Percentiles rank a stretch among this genome's conserved stretches.
Conservation (phyloP, 257 asterid species). For the Nicotiana otophora region DNA sequence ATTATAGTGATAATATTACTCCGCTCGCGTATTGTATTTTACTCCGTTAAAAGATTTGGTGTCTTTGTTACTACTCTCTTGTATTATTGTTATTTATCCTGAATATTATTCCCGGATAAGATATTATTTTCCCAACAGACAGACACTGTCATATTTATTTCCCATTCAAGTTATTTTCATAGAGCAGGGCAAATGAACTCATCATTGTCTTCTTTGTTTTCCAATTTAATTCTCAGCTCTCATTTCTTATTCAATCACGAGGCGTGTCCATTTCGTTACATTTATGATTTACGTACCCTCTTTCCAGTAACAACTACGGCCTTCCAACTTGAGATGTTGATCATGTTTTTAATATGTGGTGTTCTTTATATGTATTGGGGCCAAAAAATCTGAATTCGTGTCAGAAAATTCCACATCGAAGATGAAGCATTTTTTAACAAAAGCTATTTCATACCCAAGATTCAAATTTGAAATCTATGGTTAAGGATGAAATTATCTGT, state of each 20-base stretch:
- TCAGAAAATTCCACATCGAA: accelerated
- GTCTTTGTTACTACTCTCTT: too few species aligned
- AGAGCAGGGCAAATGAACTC: not conserved
- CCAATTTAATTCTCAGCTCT: slow-evolving; percentile 6
- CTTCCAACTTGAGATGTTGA: slow-evolving; percentile 7
- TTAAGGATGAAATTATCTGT: too few species aligned
- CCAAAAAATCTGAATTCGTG: too few species aligned
- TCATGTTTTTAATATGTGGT: not conserved
- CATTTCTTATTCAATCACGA: slow-evolving; percentile 9
- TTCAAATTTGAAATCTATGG: too few species aligned
- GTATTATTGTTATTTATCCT: too few species aligned
- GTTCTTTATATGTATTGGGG: too few species aligned
- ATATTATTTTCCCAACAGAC: too few species aligned
- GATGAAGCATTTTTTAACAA: too few species aligned
- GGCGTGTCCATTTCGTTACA: not conserved
- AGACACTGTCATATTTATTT: not conserved
- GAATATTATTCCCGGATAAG: too few species aligned
- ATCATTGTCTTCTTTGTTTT: not conserved
- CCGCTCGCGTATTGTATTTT: too few species aligned
- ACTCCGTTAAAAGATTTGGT: too few species aligned
- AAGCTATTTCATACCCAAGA: accelerated
- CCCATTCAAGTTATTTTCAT: not conserved
- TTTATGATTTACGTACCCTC: slow-evolving; percentile 6
- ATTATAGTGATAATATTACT: too few species aligned
- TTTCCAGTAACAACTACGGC: slow-evolving; percentile 10